Evolutionary conservation across 805 yeast genomes (phyloP).

Genomic region (Lipomyces orientalis): DNA sequence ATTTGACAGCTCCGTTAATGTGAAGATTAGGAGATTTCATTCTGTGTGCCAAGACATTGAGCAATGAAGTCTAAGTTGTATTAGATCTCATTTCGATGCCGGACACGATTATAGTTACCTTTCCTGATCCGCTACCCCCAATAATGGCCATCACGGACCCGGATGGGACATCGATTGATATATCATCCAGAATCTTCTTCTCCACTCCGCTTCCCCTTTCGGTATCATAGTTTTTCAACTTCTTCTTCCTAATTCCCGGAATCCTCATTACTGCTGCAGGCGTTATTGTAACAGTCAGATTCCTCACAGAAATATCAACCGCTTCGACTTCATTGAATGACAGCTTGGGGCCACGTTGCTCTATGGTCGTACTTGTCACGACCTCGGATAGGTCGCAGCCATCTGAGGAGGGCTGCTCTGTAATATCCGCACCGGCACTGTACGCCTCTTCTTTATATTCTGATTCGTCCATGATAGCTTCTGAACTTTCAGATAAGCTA

Average conservation of each 20-base stretch:
- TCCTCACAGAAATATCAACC: conserved; percentile 35
- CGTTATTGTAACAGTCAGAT: conserved; percentile 30
- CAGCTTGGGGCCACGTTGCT: conserved; percentile 27
- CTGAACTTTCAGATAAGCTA: not conserved
- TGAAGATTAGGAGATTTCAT: conserved; percentile 39
- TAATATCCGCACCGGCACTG: not conserved
- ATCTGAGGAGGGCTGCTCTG: not conserved
- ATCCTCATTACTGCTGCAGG: conserved; percentile 8
- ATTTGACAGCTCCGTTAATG: conserved; percentile 41
- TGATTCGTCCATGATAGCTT: not conserved
- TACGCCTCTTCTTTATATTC: not conserved
- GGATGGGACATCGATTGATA: conserved; percentile 64
- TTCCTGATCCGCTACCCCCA: conserved; percentile 90
- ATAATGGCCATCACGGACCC: conserved; percentile 77
- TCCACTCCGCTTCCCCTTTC: not conserved
- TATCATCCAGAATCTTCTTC: conserved; percentile 53
- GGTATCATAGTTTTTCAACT: not conserved
- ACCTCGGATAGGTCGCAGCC: not conserved
- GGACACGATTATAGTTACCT: conserved; percentile 41
- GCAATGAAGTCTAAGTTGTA: conserved; percentile 60
- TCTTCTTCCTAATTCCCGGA: conserved; percentile 9
- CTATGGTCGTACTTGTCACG: not conserved
- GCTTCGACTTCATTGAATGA: conserved; percentile 38
- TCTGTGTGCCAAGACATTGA: conserved; percentile 55
- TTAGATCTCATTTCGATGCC: not conserved